phyloP scores from a whole-genome alignment of 2,329 filamentous ascomycete genomes.

The Penicillium hesseltinei region DNA sequence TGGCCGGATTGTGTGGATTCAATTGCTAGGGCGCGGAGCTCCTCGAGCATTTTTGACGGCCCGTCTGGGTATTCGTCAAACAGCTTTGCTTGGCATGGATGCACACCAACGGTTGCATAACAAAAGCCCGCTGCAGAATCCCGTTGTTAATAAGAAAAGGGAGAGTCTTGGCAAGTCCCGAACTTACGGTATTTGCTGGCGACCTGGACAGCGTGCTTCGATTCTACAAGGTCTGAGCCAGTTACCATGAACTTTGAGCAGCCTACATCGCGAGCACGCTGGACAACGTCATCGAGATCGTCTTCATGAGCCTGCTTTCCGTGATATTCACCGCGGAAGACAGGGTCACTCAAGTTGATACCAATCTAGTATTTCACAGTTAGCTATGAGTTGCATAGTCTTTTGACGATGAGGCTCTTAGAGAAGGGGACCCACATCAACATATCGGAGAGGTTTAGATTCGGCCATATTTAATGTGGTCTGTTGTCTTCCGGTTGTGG shows the following conservation, averaged over 20 bases:
- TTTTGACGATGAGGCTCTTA: not conserved
- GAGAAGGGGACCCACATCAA: constrained; percentile 42
- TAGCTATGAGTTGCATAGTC: constrained; percentile 7
- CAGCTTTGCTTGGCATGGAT: constrained; percentile 80
- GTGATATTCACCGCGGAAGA: constrained; percentile 82
- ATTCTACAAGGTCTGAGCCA: constrained; percentile 80
- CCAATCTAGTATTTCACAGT: constrained; percentile 59
- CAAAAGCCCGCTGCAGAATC: constrained; percentile 65
- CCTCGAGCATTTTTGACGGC: constrained; percentile 48
- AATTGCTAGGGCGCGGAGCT: constrained; percentile 64
- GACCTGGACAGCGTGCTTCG: constrained; percentile 69
- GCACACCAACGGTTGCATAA: constrained; percentile 88
- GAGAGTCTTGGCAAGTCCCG: not conserved
- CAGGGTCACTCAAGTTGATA: constrained; percentile 92
- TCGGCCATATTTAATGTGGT: constrained; percentile 35
- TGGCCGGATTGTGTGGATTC: constrained; percentile 58
- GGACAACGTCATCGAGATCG: constrained; percentile 64
- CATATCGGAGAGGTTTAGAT: constrained; percentile 43
- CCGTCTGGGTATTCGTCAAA: constrained; percentile 63
- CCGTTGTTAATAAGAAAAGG: not conserved
- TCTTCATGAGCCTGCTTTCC: constrained; percentile 62
- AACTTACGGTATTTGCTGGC: constrained; percentile 70
- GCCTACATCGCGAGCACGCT: constrained; percentile 72
- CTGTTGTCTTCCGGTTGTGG: constrained; percentile 8
- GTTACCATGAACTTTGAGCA: constrained; percentile 91